Evolutionary conservation across 768 basidiomycete species (phyloP).

Genomic region (Termitomyces heimii): DNA sequence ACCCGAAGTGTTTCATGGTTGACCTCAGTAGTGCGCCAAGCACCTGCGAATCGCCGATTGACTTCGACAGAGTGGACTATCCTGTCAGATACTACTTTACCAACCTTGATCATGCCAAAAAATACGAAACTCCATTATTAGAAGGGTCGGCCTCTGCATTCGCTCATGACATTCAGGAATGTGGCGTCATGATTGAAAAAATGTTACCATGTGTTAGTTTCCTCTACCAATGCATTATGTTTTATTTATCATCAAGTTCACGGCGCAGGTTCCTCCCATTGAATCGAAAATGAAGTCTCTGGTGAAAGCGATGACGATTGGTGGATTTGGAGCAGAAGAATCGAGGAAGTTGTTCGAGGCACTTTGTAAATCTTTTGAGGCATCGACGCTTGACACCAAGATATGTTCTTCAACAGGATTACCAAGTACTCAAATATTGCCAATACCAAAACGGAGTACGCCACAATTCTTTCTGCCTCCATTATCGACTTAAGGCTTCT

Average conservation of each 20-base stretch:
- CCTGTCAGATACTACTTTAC: conserved; percentile 25
- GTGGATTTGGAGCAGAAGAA: conserved; percentile 44
- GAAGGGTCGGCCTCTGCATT: conserved; percentile 17
- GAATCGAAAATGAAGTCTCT: conserved; percentile 35
- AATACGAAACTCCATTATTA: conserved; percentile 13
- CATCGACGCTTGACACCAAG: conserved; percentile 30
- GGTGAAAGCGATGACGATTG: conserved; percentile 40
- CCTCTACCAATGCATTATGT: background rate
- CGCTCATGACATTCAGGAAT: conserved; percentile 32
- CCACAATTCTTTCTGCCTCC: background rate
- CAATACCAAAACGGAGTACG: conserved; percentile 5
- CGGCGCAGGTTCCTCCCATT: conserved; percentile 32
- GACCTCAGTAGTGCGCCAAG: conserved; percentile 30
- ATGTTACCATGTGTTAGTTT: conserved; percentile 28
- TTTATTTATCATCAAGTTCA: background rate
- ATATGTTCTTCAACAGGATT: background rate
- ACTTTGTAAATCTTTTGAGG: conserved; percentile 36
- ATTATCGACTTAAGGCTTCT: background rate
- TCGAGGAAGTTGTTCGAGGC: conserved; percentile 45
- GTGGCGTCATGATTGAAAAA: conserved; percentile 31
- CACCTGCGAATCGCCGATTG: conserved; percentile 10
- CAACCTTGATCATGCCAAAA: conserved; percentile 20
- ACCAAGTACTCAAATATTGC: background rate
- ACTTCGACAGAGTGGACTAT: conserved; percentile 15
- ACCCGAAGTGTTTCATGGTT: conserved; percentile 34